Evolutionary conservation across 352 stramenopile species (phyloP), one percentile per base, ranked within the genome.

Genomic region (Peronospora belbahrii): DNA sequence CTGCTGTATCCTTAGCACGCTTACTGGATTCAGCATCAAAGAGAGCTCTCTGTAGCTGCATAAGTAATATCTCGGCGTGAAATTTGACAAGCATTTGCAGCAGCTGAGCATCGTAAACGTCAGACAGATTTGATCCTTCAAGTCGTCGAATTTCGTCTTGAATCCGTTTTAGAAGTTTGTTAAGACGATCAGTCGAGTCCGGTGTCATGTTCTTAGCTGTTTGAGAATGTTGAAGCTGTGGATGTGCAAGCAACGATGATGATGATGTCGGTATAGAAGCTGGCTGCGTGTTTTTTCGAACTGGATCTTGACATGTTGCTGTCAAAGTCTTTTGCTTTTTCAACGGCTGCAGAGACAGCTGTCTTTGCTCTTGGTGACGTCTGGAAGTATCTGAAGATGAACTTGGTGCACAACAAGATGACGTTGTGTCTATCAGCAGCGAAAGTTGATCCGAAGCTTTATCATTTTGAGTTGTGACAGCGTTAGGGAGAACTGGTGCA

Each of bases 31-130:
- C 22, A 5, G 22, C 32, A 41, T 42, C 30, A 3, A 37, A 47
- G 11, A 57, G 37, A 8, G 47, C 48, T 18, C 49, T 65, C 22
- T 52, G 35, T 0, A 66, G 18, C 25, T 55, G 49, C 33, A 61
- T 32, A 8, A 66, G 22, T 1, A 48, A 33, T 22, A 70, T 36
- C 15, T 76, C 62, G 2, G 48, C 65, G 17, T 62, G 55, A 36
- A 74, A 62, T 49, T 67, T 61, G 40, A 59, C 44, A 20, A 73
- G 40, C 35, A 60, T 45, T 10, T 72, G 58, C 35, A 68, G 42
- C 31, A 68, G 15, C 25, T 68, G 62, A 24, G 58, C 49, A 41
- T 72, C 62, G n/a, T 59, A 65, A 13, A 53, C 28, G 32, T 63
- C 45, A 10, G 33, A 40, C 14, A 47, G 47, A 11, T 11, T 2